phyloP scores from a whole-genome alignment of 176 grass and related monocot species.

The Lolium multiflorum region DNA sequence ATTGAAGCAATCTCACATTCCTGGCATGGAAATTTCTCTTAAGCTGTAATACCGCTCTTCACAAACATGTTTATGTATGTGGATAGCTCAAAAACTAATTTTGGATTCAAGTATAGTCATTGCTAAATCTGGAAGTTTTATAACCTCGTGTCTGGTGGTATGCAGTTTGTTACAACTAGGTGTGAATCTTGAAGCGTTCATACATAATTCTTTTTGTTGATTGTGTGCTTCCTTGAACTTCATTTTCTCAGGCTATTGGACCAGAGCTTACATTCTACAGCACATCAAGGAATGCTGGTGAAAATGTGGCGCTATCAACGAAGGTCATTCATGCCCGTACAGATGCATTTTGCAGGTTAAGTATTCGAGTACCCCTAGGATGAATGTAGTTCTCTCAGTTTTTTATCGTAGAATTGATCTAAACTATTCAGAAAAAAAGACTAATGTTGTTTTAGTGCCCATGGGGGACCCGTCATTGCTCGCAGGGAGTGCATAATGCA shows the following conservation, averaged over 20 bases:
- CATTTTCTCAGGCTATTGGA: slow-evolving; percentile 79
- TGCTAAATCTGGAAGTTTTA: slow-evolving; percentile 28
- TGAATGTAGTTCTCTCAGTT: slow-evolving; percentile 25
- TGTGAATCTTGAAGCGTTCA: slow-evolving; percentile 32
- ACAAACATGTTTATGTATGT: neutral
- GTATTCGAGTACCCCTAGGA: slow-evolving; percentile 31
- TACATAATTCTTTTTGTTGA: neutral
- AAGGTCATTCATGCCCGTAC: slow-evolving; percentile 95
- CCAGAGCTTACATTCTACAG: slow-evolving; percentile 97
- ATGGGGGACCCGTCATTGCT: neutral
- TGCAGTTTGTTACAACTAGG: slow-evolving; percentile 21
- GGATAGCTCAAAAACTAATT: slow-evolving; percentile 17
- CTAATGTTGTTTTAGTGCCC: slow-evolving; percentile 16
- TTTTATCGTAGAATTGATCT: slow-evolving; percentile 25
- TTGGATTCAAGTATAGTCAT: slow-evolving; percentile 25
- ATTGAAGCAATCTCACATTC: slow-evolving; percentile 14
- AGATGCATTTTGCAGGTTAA: slow-evolving; percentile 90
- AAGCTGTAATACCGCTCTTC: slow-evolving; percentile 14
- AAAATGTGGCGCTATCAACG: slow-evolving; percentile 69
- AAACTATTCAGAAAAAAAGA: slow-evolving; percentile 16
- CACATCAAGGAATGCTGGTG: slow-evolving; percentile 76
- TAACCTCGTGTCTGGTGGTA: slow-evolving; percentile 19
- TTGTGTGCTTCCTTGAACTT: slow-evolving; percentile 19
- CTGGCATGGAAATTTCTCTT: slow-evolving; percentile 10
- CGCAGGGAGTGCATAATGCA: neutral